Base-by-base conservation (phyloP, 257 asterid genomes). In the Nicotiana attenuata region DNA sequence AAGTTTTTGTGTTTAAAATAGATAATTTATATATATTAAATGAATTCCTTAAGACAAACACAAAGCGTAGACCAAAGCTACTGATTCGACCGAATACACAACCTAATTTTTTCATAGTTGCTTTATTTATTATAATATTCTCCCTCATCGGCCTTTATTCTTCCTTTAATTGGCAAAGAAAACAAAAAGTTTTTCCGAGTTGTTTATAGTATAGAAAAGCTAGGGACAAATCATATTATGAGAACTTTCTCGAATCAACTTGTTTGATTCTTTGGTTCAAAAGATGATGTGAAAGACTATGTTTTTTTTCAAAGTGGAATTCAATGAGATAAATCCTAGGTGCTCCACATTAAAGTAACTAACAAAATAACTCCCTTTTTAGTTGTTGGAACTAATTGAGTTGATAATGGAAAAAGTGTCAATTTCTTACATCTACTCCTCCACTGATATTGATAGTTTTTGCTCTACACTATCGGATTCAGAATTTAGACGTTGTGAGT, bases 251-350 rank as follows among this genome's bases (percentile, higher is more conserved):
- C 19, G 77, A 64, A 80, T 41, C 50, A 41, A 38, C 35, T 52
- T 47, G 45, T 65, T 78, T 65, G 35, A 31, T 10, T 55, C 10
- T 77, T 76, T 50, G 28, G 77, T 6, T 61, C 20, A 15, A 52
- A 65, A 29, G 11, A 29, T 65, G 63, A 50, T 52, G 22, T 20
- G 35, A 68, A 35, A 69, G 55, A 71, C 31, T 5, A 45, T 22
- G 60, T 22, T 33, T 41, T 80, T 56, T 66, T 22, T 67, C 83
- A 81, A 67, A 31, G 47, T 24, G 81, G 11, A 20, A 19, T 16
- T 28, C 85, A 82, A 76, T 76, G 24, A 76, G 77, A 60, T 76
- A 2, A 82, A 76, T 59, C 81, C 20, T 76, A 59, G 81, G 81
- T 82, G 81, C 84, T 67, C 68, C 57, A 29, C 57, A 47, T 57